Conservation (phyloP, 176 grass and related monocot genomes). For the Elymus sibiricus region DNA sequence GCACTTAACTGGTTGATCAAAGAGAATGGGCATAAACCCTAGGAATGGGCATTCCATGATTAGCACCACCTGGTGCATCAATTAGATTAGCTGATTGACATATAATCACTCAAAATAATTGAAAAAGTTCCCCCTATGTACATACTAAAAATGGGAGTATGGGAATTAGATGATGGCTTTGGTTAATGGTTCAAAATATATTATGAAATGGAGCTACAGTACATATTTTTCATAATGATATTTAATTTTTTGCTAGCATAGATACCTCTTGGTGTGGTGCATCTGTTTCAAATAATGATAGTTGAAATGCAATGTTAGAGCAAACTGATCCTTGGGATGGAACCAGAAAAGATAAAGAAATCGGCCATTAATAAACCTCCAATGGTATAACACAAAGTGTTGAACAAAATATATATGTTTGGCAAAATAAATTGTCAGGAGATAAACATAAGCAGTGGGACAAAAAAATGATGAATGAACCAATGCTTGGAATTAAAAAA, state of each 20-base stretch:
- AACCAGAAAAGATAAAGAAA: constrained; percentile 45
- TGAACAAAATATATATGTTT: neutral
- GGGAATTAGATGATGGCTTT: no score
- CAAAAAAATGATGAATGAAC: neutral
- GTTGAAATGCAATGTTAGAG: constrained; percentile 94
- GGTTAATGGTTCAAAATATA: no score
- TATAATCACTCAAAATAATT: no score
- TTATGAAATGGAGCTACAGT: neutral
- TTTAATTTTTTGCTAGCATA: neutral
- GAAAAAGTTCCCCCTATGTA: no score
- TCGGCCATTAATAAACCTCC: neutral
- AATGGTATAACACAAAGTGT: neutral
- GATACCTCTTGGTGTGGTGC: constrained; percentile 88
- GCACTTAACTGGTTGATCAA: no score
- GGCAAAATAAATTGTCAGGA: constrained; percentile 9
- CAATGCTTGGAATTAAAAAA: neutral
- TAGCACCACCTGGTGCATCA: no score
- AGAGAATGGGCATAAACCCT: no score
- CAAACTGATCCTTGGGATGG: constrained; percentile 95
- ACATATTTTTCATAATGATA: neutral
- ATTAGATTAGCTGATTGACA: no score
- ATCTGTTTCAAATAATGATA: constrained; percentile 99
- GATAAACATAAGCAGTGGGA: neutral
- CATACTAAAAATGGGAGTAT: no score
- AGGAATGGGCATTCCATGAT: no score